Base-by-base conservation (phyloP, 2,329 filamentous ascomycete species). In the Diaporthe longicolla region DNA sequence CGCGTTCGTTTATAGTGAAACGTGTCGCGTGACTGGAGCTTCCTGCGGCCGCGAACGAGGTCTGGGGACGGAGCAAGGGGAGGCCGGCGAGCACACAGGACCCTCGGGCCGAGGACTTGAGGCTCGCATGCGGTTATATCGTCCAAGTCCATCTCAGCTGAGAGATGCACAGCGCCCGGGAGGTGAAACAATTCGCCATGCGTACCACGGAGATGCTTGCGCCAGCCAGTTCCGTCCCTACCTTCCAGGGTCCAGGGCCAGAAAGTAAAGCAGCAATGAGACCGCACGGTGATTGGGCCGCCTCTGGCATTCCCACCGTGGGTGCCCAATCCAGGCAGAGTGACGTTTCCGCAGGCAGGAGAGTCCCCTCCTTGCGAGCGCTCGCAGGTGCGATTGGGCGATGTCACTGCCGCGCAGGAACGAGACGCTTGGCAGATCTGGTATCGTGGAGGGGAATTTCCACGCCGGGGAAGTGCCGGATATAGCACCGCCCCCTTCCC, bases 1-100 rank as follows among this genome's bases (percentile, higher is more conserved):
- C n/a, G n/a, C n/a, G n/a, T 29, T 54, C 57, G 70, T 45, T 55
- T 40, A n/a, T 57, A 61, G 43, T 71, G 45, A 63, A 63, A 63
- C 70, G 24, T 63, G 45, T 63, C 57, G 63, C 63, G 70, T 71
- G 70, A 63, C 57, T 54, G 43, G 35, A 71, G 70, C 35, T 71
- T 54, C 70, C 57, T 63, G 57, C 57, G 50, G 21, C 59, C 59
- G 40, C 35, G 45, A 54, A 63, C 32, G 58, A 59, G 40, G 48
- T 5, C 43, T 29, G 58, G 37, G n/a, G 5, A 40, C 13, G 37
- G 37, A 13, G 37, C 26, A 19, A 29, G 45, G 43, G 32, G 7
- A 35, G 13, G 61, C 61, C 10, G n/a, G n/a, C 48, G n/a, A n/a
- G 3, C 7, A 37, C 63, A 37, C 63, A 66, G 63, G 29, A 4